Evolutionary conservation across 2,329 filamentous ascomycete species (phyloP), one percentile per base, ranked within the genome.

Genomic region (Talaromyces marneffei): DNA sequence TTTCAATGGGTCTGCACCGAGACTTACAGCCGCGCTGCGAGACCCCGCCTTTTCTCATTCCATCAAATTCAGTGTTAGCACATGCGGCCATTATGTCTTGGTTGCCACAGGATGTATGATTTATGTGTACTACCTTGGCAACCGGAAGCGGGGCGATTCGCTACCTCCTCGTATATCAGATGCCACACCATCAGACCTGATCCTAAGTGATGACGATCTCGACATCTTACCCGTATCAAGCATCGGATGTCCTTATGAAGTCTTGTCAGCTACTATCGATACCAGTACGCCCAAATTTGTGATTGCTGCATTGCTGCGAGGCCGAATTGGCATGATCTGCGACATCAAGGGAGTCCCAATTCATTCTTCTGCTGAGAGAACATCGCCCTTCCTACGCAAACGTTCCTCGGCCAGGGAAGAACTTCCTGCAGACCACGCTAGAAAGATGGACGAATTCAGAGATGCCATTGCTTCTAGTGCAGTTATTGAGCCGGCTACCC

Each of bases 201-300:
- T 59, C 29, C 61, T 71, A 64, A 69, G 67, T 37, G 65, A 70
- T 64, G 69, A 66, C 6, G 67, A 70, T 63, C 65, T 74, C 61
- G 65, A 67, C 66, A 57, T 83, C 59, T 64, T 74, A 46, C 81
- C 80, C 1, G 70, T 85, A 16, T 79, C 83, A 1, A 81, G 75
- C 42, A 79, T 89, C 10, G 69, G 80, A 14, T 88, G 85, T 66
- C 84, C 84, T 12, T 75, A 78, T 16, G 75, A 80, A 48, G 81
- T 88, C 2, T 69, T 89, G 5, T 79, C 81, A 2, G 83, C 85
- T 66, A 84, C 83, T 64, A 86, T 89, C 79, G 85, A 88, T 69
- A 84, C 83, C 0, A 85, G 82, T 4, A 80, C 78, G 2, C 75
- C 81, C 8, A 77, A 79, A 46, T 78, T 83, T 65, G 79, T 83